A percentile compares a stretch with the other conserved stretches of the same genome.
These are phyloP conservation scores for Cadophora sp. DNA, from an alignment of 2,329 filamentous ascomycete genomes.

Conservation along the genomic window DNA sequence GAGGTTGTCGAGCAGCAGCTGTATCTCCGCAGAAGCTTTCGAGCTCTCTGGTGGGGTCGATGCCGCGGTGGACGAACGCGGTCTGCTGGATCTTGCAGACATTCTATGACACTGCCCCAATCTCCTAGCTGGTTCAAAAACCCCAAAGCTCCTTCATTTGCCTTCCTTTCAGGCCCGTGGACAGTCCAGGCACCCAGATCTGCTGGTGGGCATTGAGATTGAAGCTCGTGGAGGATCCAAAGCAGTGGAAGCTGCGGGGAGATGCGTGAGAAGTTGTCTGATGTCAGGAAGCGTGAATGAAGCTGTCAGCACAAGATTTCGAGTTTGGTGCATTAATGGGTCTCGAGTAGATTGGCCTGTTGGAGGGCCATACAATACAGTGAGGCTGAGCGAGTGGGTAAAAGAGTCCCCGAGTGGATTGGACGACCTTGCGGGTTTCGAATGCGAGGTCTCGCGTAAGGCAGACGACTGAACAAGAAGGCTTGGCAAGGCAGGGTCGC, in stretches of 20 bases:
- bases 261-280: background rate
- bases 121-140: conserved; percentile 35
- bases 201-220: conserved; percentile 32
- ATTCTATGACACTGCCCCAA: conserved; percentile 51
- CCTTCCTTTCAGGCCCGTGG: conserved; percentile 31
- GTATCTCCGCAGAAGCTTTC: conserved; percentile 66
- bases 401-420: background rate
- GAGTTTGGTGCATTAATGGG: conserved; percentile 13
- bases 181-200: conserved; percentile 33
- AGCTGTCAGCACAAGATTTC: conserved; percentile 7
- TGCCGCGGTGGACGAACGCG: conserved; percentile 69
- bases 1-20: conserved; percentile 56
- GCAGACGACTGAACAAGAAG: background rate
- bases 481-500: conserved; percentile 1
- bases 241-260: background rate
- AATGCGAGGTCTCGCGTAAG: conserved; percentile 13
- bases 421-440: conserved; percentile 32
- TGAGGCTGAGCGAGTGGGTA: conserved; percentile 33
- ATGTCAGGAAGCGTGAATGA: background rate
- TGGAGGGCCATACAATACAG: conserved; percentile 10
- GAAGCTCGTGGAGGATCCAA: background rate
- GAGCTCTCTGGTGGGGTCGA: conserved; percentile 61
- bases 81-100: conserved; percentile 60
- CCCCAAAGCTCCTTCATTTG: conserved; percentile 38
- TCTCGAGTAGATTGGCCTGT: conserved; percentile 16